Percentiles rank a stretch among this genome's conserved stretches.
Evolutionary conservation across 148 eudicot genomes (phyloP).

Genomic region (Silene latifolia): DNA sequence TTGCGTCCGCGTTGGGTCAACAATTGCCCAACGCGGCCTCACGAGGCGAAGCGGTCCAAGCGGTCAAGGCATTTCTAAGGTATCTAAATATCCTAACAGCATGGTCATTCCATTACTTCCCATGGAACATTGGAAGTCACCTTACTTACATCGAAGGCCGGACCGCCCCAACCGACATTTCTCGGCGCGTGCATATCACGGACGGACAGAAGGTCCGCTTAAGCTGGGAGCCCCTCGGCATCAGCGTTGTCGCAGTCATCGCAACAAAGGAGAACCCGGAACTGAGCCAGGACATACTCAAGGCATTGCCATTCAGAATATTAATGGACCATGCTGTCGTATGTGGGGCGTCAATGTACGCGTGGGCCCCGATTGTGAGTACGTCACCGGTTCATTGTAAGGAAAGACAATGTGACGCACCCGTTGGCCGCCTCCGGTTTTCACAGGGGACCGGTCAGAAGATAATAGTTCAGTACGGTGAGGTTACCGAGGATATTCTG

Average conservation of each 20-base stretch:
- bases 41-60: not conserved
- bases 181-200: not conserved
- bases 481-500: constrained; percentile 9
- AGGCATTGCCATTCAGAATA: constrained; percentile 1
- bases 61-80: not conserved
- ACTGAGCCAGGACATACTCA: not conserved
- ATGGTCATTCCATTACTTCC: constrained; percentile 7
- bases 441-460: constrained; percentile 7
- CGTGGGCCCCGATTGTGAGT: constrained; percentile 4
- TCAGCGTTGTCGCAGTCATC: not conserved
- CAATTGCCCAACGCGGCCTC: not conserved
- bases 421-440: not conserved
- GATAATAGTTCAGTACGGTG: constrained; percentile 2
- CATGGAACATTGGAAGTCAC: constrained; percentile 3
- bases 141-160: constrained; percentile 4
- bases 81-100: constrained; percentile 2
- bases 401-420: constrained; percentile 13
- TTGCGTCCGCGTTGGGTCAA: not conserved
- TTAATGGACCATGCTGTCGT: constrained; percentile 12
- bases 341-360: constrained; percentile 9
- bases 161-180: not conserved
- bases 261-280: constrained; percentile 6
- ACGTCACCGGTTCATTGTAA: not conserved
- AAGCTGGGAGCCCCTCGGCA: not conserved
- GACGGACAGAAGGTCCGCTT: not conserved